These are phyloP conservation scores for Medicago ruthenica DNA, from an alignment of 306 rosid genomes.

Conservation along the genomic window DNA sequence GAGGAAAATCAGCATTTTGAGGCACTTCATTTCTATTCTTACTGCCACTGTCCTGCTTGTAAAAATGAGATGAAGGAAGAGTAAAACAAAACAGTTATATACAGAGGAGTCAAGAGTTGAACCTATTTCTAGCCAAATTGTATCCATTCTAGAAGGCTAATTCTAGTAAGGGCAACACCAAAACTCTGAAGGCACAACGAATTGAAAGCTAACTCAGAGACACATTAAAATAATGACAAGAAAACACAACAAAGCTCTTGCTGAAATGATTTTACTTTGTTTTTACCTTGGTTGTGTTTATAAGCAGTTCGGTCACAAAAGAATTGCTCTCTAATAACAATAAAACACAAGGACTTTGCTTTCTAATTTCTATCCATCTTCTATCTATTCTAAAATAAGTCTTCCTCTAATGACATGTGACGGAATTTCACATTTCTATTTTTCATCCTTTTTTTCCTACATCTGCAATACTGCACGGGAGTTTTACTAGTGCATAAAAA, in stretches of 20 bases:
- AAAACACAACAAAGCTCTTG: neutral
- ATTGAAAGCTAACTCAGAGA: neutral
- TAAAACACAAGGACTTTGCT: neutral
- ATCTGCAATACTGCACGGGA: neutral
- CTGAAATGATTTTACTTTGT: neutral
- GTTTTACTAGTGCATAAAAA: neutral
- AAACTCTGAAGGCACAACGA: neutral
- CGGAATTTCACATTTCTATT: neutral
- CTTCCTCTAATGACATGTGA: neutral
- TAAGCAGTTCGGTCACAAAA: neutral
- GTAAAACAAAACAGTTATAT: neutral
- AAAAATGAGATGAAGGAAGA: neutral
- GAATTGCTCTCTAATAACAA: neutral
- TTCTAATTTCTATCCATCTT: neutral
- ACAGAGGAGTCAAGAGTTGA: slow-evolving; percentile 14
- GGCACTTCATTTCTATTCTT: slow-evolving; percentile 59
- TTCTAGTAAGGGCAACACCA: neutral
- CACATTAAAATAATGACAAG: neutral
- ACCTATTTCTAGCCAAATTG: slow-evolving; percentile 19
- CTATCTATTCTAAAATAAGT: slow-evolving; percentile 9
- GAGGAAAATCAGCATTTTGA: slow-evolving; percentile 86
- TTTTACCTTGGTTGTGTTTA: neutral
- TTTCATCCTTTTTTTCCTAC: neutral
- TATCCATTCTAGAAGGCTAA: neutral
- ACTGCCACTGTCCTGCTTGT: slow-evolving; percentile 46